These are phyloP conservation scores for Fulvia fulva DNA, from an alignment of 2,329 filamentous ascomycete species.

Conservation along the genomic window DNA sequence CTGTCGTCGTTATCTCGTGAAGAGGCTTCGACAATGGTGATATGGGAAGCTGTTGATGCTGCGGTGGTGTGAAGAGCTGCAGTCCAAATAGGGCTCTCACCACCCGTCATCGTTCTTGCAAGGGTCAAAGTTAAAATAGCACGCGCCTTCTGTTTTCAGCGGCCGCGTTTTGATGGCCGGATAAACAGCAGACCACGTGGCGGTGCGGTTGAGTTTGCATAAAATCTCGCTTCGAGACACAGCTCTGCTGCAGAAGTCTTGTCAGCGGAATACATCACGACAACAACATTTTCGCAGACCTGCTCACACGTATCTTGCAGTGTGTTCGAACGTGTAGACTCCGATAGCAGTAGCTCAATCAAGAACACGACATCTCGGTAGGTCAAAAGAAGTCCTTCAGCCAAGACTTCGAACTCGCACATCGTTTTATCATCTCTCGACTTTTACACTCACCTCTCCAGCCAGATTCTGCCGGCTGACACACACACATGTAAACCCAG, in stretches of 20 bases:
- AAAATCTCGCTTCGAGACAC: no score
- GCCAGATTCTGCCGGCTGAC: constrained; percentile 2
- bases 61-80: no score
- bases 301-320: background rate
- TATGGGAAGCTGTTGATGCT: no score
- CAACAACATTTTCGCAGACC: background rate
- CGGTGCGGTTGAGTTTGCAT: background rate
- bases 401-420: background rate
- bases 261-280: background rate
- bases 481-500: background rate
- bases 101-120: background rate
- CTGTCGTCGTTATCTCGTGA: no score
- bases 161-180: background rate
- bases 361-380: no score
- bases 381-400: background rate
- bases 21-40: background rate
- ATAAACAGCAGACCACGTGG: background rate
- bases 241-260: background rate
- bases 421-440: background rate
- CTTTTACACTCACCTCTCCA: background rate
- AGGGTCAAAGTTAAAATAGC: background rate
- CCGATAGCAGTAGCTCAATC: background rate
- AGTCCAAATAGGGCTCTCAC: background rate
- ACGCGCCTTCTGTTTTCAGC: background rate
- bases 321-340: background rate